Percentiles rank a stretch among this genome's conserved stretches.
Evolutionary conservation across 1,284 basidiomycete genomes (phyloP).

Genomic region (Malassezia furfur): DNA sequence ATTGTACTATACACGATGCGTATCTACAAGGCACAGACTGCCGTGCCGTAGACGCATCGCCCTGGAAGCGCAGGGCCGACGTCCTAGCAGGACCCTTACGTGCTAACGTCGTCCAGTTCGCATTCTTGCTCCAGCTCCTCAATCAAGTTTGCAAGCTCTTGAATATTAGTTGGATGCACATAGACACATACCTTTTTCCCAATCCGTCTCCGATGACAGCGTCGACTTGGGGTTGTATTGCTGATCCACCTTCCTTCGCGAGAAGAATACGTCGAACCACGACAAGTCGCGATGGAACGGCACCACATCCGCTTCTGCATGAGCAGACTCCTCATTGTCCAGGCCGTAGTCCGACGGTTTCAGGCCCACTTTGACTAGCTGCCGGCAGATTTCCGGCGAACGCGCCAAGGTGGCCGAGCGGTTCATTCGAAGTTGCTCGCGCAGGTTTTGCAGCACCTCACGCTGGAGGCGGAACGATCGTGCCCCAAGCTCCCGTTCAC

Average conservation of each 20-base stretch:
- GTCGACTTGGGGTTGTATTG: not conserved
- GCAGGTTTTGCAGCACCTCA: conserved; percentile 1
- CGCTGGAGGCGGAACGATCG: not conserved
- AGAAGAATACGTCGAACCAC: conserved; percentile 17
- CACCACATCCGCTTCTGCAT: not conserved
- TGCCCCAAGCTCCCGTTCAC: not conserved
- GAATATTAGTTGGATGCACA: not conserved
- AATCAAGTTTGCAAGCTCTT: not conserved
- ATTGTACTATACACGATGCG: not conserved
- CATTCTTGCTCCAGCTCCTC: conserved; percentile 1
- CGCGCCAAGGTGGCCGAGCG: not conserved
- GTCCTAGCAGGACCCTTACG: too few species aligned
- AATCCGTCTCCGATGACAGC: not conserved
- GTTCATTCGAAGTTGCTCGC: not conserved
- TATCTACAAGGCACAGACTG: not conserved
- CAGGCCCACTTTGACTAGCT: conserved; percentile 9
- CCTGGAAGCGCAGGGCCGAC: too few species aligned
- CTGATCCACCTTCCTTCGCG: conserved; percentile 1
- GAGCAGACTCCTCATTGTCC: not conserved
- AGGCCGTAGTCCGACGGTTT: conserved; percentile 10
- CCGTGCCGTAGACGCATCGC: too few species aligned
- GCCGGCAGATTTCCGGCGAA: not conserved
- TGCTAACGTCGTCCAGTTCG: not conserved
- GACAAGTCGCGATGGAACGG: conserved; percentile 7
- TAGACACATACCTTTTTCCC: conserved; percentile 7